A percentile compares a stretch with the other conserved stretches of the same genome.
Conservation (phyloP, 768 basidiomycete genomes). For the Hygrocybe coccinea region DNA sequence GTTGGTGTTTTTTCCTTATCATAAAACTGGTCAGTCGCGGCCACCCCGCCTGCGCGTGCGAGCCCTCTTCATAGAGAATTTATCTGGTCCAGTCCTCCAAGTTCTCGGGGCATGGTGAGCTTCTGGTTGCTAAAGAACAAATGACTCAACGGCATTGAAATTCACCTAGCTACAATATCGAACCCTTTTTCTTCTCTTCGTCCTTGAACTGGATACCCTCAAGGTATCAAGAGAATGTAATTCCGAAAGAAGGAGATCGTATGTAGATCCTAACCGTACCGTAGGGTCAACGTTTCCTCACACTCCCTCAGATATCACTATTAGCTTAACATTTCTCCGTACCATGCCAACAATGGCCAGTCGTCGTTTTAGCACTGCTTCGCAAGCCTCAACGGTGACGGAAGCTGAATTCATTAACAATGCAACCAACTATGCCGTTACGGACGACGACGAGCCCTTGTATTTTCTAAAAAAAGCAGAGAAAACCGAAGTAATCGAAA, state of each 20-base stretch:
- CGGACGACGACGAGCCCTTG: not conserved
- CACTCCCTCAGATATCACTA: constrained; percentile 44
- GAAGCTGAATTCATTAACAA: too few relatives aligned
- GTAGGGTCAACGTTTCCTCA: not conserved
- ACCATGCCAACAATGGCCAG: constrained; percentile 18
- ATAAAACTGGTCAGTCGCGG: constrained; percentile 2
- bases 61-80: constrained; percentile 46
- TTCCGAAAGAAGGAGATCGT: constrained; percentile 36
- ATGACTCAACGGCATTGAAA: not conserved
- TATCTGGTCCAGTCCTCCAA: constrained; percentile 47
- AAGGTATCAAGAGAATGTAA: constrained; percentile 50
- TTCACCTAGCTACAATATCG: constrained; percentile 41
- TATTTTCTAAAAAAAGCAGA: not conserved
- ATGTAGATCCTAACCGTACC: constrained; percentile 16
- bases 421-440: not conserved
- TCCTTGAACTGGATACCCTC: constrained; percentile 65
- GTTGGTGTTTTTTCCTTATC: not conserved
- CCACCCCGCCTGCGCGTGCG: constrained; percentile 36
- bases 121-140: not conserved
- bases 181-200: constrained; percentile 64
- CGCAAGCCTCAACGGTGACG: not conserved
- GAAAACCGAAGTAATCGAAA: constrained; percentile 1
- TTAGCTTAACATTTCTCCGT: constrained; percentile 51
- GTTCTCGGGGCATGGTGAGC: constrained; percentile 48
- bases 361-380: not conserved